A percentile compares a stretch with the other conserved stretches of the same genome.
phyloP scores from a whole-genome alignment of 169 alveolate genomes.

The Eimeria sp. region DNA sequence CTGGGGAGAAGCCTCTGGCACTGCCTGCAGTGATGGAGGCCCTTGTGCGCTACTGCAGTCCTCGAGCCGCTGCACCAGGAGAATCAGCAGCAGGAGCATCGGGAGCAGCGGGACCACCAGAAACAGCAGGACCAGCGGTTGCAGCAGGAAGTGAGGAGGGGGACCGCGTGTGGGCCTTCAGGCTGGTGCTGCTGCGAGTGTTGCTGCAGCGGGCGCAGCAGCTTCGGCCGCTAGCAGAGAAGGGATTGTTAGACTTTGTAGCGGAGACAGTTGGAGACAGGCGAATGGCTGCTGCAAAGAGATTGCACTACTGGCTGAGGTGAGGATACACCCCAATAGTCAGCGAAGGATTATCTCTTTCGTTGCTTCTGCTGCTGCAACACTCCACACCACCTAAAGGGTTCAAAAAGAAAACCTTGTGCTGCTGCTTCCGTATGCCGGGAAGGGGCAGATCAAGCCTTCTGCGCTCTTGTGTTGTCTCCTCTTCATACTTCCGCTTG shows the following conservation, averaged over 20 bases:
- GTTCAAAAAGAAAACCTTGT: no score
- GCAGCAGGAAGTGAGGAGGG: not conserved
- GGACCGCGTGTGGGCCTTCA: conserved; percentile 8
- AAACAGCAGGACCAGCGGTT: not conserved
- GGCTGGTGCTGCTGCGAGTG: conserved; percentile 39
- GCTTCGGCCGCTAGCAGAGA: conserved; percentile 36
- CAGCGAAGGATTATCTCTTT: no score
- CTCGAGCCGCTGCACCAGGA: no score
- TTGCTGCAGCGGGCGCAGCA: conserved; percentile 31
- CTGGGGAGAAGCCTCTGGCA: not conserved
- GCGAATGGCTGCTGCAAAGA: not conserved
- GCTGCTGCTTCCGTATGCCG: no score
- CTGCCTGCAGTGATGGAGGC: conserved; percentile 23
- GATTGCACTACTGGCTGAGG: conserved; percentile 41
- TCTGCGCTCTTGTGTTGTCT: not conserved
- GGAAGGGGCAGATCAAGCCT: no score
- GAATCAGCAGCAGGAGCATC: not conserved
- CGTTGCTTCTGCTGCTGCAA: not conserved
- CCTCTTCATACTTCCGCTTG: not conserved
- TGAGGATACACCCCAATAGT: not conserved
- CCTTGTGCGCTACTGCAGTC: conserved; percentile 33
- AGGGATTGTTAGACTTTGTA: conserved; percentile 20
- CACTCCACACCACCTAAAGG: no score
- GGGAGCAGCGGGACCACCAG: no score
- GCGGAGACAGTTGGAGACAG: conserved; percentile 29